phyloP scores from a whole-genome alignment of 805 yeast species.

The Sungouiozyma ichnusensis region DNA sequence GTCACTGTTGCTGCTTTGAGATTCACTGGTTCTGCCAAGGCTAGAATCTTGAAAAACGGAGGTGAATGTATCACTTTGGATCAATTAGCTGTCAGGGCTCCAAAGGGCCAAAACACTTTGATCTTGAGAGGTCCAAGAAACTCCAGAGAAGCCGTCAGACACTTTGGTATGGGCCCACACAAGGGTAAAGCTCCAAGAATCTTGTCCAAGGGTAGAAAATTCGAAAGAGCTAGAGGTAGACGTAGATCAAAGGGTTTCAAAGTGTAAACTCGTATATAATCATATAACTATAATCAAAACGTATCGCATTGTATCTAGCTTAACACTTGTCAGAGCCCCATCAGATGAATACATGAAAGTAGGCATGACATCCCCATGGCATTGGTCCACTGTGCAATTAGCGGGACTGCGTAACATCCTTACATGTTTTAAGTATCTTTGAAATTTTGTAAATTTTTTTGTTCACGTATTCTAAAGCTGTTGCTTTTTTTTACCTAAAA shows the following conservation, averaged over 20 bases:
- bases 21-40: slow-evolving; percentile 98
- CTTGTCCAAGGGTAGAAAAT: slow-evolving; percentile 95
- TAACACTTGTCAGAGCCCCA: too few relatives aligned
- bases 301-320: background rate
- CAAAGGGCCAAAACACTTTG: slow-evolving; percentile 98
- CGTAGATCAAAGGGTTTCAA: slow-evolving; percentile 99
- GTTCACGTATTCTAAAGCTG: too few relatives aligned
- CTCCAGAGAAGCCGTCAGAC: slow-evolving; percentile 99
- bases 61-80: slow-evolving; percentile 99
- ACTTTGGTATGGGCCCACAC: slow-evolving; percentile 99
- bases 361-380: too few relatives aligned
- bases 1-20: slow-evolving; percentile 97
- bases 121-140: slow-evolving; percentile 98
- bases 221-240: slow-evolving; percentile 99
- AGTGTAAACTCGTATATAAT: slow-evolving; percentile 52
- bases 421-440: too few relatives aligned
- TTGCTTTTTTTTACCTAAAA: too few relatives aligned
- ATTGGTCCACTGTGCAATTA: too few relatives aligned
- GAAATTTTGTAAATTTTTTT: too few relatives aligned
- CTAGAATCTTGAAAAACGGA: slow-evolving; percentile 94
- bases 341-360: too few relatives aligned
- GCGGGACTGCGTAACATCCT: too few relatives aligned
- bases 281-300: too few relatives aligned
- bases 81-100: slow-evolving; percentile 98
- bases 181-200: slow-evolving; percentile 99